Evolutionary conservation across 164 flowering plant genomes (phyloP), one percentile per base, ranked within the genome.

Genomic region (Annona cherimola): DNA sequence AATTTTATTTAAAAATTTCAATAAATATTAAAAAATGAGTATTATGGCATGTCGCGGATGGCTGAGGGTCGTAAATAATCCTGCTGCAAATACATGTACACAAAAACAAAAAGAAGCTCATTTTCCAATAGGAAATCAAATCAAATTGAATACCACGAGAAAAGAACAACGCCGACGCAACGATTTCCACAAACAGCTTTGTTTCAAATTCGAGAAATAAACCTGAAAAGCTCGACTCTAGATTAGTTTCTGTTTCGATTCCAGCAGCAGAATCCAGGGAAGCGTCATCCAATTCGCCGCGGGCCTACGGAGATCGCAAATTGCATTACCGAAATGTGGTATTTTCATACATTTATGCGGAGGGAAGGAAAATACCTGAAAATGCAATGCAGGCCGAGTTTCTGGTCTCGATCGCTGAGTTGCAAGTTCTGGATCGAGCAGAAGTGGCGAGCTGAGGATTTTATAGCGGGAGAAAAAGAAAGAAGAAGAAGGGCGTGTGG

Each of bases 401-500:
- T 68, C 63, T 57, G 20, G 57, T 12, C 42, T 68, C 9, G 63
- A 5, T 12, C 14, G 44, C 35, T 26, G 35, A 26, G 35, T n/a
- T 40, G 63, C 62, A 16, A 26, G 26, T 26, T 68, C 71, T 44
- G 45, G 5, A 40, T 20, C 12, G 60, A 39, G 71, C 39, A 12
- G 8, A 19, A 42, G 6, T 43, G 68, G 26, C 14, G 18, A 26
- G 9, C 14, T 50, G 57, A 16, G 26, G n/a, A 0, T 50, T 50
- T 50, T 50, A 50, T 50, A 43, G n/a, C 19, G 26, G 5, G 35
- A 7, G 46, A 4, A 9, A 4, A 42, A 50, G 45, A 5, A 39
- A 12, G 70, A 68, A 69, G 71, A 69, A 54, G 63, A 39, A 14
- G 71, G 41, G 71, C 71, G 54, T 50, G 9, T 50, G 57, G 14